Evolutionary conservation across 1,284 basidiomycete species (phyloP).

Genomic region (Ceratobasidium sp.): DNA sequence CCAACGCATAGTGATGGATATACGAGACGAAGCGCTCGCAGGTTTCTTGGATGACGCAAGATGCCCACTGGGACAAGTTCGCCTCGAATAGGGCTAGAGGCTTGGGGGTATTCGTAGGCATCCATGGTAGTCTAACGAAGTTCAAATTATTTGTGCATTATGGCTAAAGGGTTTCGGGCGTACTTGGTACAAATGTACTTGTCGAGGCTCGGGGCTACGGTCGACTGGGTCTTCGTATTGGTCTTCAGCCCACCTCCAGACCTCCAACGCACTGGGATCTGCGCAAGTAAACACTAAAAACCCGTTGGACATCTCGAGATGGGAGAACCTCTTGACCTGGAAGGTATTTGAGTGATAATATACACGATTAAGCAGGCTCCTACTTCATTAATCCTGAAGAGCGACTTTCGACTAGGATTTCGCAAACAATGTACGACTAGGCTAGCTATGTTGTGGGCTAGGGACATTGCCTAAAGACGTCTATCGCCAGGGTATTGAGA

Average conservation of each 20-base stretch:
- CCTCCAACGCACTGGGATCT: slow-evolving; percentile 4
- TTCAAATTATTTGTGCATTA: background rate
- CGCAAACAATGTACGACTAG: slow-evolving; percentile 36
- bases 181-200: slow-evolving; percentile 22
- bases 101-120: background rate
- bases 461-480: background rate
- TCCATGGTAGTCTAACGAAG: background rate
- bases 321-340: slow-evolving; percentile 15
- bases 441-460: background rate
- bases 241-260: slow-evolving; percentile 41
- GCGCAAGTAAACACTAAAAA: slow-evolving; percentile 33
- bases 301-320: slow-evolving; percentile 42
- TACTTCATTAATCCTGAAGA: slow-evolving; percentile 19
- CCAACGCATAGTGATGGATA: slow-evolving; percentile 36
- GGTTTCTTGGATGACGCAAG: background rate
- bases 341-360: background rate
- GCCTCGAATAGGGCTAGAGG: background rate
- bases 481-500: background rate
- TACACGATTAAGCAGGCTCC: background rate
- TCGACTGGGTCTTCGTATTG: slow-evolving; percentile 20
- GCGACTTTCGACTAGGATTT: slow-evolving; percentile 3
- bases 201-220: slow-evolving; percentile 10
- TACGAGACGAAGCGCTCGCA: slow-evolving; percentile 15
- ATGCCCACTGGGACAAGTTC: slow-evolving; percentile 30
- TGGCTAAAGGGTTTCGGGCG: background rate